These are phyloP conservation scores for Hevea brasiliensis DNA, from an alignment of 345 rosid species.

Conservation along the genomic window DNA sequence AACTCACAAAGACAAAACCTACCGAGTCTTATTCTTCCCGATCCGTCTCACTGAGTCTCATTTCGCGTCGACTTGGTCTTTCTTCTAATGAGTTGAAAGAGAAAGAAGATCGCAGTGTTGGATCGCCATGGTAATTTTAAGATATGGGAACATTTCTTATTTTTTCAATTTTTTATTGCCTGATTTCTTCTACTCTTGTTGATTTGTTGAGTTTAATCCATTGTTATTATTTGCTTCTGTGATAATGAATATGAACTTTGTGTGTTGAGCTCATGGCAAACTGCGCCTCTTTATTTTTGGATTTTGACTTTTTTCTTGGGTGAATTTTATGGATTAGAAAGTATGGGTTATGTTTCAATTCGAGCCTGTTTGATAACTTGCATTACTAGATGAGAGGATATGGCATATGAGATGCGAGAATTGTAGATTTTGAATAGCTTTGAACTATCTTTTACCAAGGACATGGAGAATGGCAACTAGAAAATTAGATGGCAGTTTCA, in stretches of 20 bases:
- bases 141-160: neutral
- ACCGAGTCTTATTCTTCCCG: constrained; percentile 1
- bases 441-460: neutral
- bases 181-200: neutral
- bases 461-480: neutral
- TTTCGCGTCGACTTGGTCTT: constrained; percentile 7
- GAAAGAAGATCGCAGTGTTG: constrained; percentile 20
- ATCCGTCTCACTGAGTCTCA: constrained; percentile 22
- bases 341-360: neutral
- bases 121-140: constrained; percentile 25
- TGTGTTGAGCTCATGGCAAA: neutral
- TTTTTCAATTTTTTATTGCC: neutral
- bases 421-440: neutral
- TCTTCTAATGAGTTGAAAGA: constrained; percentile 20
- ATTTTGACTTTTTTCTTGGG: no score
- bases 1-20: neutral
- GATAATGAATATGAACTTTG: neutral
- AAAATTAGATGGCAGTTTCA: neutral
- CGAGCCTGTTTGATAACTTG: neutral
- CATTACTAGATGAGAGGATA: constrained; percentile 9
- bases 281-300: neutral
- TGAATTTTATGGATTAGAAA: no score
- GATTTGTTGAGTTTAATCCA: constrained; percentile 2
- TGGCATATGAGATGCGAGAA: neutral
- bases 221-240: neutral